A percentile compares a stretch with the other conserved stretches of the same genome.
These are phyloP conservation scores for Mycotypha africana DNA, from an alignment of 371 early-diverging fungal species.

Conservation along the genomic window DNA sequence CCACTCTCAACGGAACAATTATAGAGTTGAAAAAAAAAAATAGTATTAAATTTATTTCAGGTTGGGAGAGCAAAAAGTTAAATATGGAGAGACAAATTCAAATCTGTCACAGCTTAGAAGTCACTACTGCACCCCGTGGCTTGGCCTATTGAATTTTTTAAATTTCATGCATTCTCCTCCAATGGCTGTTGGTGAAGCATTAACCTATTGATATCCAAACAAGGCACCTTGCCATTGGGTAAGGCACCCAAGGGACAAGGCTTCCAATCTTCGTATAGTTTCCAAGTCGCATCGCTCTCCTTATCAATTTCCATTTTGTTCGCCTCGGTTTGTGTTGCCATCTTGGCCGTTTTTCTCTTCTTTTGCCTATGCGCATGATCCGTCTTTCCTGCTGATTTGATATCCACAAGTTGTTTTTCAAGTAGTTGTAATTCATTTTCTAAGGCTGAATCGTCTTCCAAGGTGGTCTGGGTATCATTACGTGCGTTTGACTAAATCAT, in stretches of 20 bases:
- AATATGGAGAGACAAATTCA: no score
- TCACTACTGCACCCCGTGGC: no score
- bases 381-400: constrained; percentile 9
- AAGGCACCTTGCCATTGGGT: constrained; percentile 34
- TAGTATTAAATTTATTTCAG: no score
- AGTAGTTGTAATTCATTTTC: constrained; percentile 17
- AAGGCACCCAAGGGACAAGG: constrained; percentile 37
- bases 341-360: background rate
- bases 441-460: constrained; percentile 6
- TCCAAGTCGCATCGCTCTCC: constrained; percentile 15
- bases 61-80: no score
- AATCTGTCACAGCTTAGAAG: no score
- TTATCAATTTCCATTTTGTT: constrained; percentile 7
- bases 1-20: no score
- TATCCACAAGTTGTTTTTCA: constrained; percentile 11
- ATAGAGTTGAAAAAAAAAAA: no score
- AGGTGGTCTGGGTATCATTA: background rate
- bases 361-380: no score
- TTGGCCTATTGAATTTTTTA: no score
- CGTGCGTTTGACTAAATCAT: no score
- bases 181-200: no score
- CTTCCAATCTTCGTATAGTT: constrained; percentile 25
- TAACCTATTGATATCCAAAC: constrained; percentile 35
- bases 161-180: no score
- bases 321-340: background rate